A percentile compares a stretch with the other conserved stretches of the same genome.
Conservation (phyloP, 2,329 filamentous ascomycete species). For the Pseudogymnoascus sp. region DNA sequence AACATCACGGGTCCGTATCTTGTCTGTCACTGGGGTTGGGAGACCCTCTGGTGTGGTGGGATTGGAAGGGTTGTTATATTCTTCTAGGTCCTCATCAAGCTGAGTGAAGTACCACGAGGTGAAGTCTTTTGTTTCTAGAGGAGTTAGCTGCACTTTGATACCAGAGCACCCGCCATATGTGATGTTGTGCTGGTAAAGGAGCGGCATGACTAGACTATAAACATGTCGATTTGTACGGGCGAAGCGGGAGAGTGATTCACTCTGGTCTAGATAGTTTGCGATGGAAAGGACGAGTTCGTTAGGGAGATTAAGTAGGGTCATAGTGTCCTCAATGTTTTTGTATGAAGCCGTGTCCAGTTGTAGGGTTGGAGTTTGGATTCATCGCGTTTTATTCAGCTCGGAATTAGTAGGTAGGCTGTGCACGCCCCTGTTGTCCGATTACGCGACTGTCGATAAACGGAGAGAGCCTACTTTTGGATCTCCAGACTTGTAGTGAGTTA, state of each 20-base stretch:
- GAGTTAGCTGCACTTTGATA: not conserved
- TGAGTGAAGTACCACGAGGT: not conserved
- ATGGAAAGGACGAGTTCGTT: not conserved
- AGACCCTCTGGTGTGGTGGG: not conserved
- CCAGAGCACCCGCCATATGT: not conserved
- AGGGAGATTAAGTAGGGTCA: not conserved
- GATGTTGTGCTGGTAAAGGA: not conserved
- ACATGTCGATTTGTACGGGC: not conserved
- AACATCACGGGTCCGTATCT: not conserved
- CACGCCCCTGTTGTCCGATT: not conserved
- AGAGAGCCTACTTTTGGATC: not conserved
- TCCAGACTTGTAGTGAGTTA: not conserved
- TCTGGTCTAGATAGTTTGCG: not conserved
- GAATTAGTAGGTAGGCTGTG: not conserved
- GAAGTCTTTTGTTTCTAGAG: not conserved
- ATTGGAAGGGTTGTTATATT: not conserved
- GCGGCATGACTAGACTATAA: not conserved
- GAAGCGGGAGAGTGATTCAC: not conserved
- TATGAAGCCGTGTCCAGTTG: not conserved
- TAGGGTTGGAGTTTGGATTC: not conserved
- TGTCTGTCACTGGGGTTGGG: not conserved
- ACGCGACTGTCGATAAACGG: no score
- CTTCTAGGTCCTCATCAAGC: not conserved
- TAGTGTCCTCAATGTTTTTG: not conserved
- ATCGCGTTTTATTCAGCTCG: not conserved